Percentiles rank a stretch among this genome's conserved stretches.
Evolutionary conservation across 768 basidiomycete species (phyloP).

Genomic region (Pisolithus marmoratus): DNA sequence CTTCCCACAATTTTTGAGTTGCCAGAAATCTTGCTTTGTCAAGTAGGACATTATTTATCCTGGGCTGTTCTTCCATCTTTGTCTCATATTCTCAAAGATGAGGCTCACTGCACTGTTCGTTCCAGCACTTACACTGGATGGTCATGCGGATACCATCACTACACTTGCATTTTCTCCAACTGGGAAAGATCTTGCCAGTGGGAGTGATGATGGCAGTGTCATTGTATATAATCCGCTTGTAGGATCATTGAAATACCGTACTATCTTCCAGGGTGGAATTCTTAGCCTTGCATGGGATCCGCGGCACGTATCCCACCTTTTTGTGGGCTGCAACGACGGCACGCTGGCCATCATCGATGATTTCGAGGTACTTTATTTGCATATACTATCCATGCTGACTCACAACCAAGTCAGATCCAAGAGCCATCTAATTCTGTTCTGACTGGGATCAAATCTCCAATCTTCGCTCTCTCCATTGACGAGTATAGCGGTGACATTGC

Average conservation of each 20-base stretch:
- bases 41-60: no score
- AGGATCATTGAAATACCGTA: neutral
- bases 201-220: slow-evolving; percentile 1
- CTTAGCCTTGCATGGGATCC: slow-evolving; percentile 2
- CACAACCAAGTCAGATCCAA: neutral
- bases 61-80: no score
- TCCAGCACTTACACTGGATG: neutral
- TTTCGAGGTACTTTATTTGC: neutral
- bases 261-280: neutral
- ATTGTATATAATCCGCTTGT: slow-evolving; percentile 1
- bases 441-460: neutral
- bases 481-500: neutral
- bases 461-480: slow-evolving; percentile 1
- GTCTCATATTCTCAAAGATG: no score
- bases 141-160: neutral
- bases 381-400: neutral
- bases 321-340: slow-evolving; percentile 2
- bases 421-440: slow-evolving; percentile 4
- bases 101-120: neutral
- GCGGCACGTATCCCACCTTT: neutral
- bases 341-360: neutral
- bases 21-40: no score
- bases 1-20: no score
- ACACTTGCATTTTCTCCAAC: slow-evolving; percentile 1
- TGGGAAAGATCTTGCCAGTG: neutral